Conservation (phyloP, 192 early-diverging fungal genomes). For the Backusella sp. region DNA sequence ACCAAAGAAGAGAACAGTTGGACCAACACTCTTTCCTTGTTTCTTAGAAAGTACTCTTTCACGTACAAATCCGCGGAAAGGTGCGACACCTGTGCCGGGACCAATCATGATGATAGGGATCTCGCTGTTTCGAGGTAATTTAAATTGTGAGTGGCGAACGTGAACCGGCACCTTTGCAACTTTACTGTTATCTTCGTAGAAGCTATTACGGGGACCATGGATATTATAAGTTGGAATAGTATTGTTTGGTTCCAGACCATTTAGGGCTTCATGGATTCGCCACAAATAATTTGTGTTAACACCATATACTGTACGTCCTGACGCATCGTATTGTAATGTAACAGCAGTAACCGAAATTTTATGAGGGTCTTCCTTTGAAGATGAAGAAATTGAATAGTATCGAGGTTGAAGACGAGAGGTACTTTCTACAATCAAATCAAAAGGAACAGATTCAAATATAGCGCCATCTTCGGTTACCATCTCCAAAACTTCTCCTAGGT, state of each 20-base stretch:
- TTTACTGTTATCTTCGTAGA: constrained; percentile 15
- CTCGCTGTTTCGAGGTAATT: constrained; percentile 71
- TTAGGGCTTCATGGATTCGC: constrained; percentile 46
- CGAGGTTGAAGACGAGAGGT: constrained; percentile 81
- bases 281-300: constrained; percentile 88
- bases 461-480: constrained; percentile 25
- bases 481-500: constrained; percentile 70
- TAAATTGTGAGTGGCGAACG: constrained; percentile 87
- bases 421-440: constrained; percentile 78
- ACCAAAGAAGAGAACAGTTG: constrained; percentile 90
- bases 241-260: not conserved
- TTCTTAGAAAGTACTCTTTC: constrained; percentile 72
- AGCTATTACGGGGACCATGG: constrained; percentile 39
- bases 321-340: constrained; percentile 76
- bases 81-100: constrained; percentile 97
- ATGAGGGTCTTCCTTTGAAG: constrained; percentile 69
- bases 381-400: constrained; percentile 96
- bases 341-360: constrained; percentile 84
- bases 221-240: constrained; percentile 22
- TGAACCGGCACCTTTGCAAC: constrained; percentile 71
- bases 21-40: constrained; percentile 68
- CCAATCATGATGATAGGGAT: constrained; percentile 94
- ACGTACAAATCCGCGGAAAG: constrained; percentile 92
- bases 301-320: constrained; percentile 65
- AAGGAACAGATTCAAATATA: constrained; percentile 61